Base-by-base conservation (phyloP, 23 red algal genomes). In the Agarophyton chilense region DNA sequence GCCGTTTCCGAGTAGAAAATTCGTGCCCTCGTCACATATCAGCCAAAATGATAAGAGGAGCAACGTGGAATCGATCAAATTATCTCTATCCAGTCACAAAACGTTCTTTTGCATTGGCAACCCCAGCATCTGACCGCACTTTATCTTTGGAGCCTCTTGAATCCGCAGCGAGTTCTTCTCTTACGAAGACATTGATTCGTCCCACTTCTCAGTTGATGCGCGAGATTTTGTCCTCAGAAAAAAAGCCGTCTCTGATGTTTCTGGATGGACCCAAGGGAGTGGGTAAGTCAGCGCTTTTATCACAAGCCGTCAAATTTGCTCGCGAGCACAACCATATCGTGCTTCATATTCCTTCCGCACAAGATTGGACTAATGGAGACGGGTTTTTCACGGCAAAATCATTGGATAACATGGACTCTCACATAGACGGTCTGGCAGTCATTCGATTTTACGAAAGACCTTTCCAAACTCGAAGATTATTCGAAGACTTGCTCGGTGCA, bases 401-500 rank as follows among this genome's bases (percentile, higher is more conserved):
- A 24, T 40, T 82, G 14, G 88, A 91, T 6, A 76, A 61, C 4
- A 72, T 81, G 76, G 77, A 91, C 10, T 40, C 67, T 53, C 29
- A 79, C 43, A 4, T 81, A n/a, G 76, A 91, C 35, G 88, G 88
- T 8, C 39, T 76, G 18, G 17, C 40, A 31, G 88, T 76, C 26
- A 50, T 91, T 45, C 52, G 88, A 61, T 82, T 44, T 34, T 91
- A 82, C 64, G 77, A 91, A 24, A 57, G 88, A 53, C 88, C 88
- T 28, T 0, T 10, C 21, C 74, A 91, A 57, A 91, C 58, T 32
- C 55, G 29, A 49, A 41, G 62, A 47, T 32, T 91, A 32, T 82
- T 91, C 36, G 52, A 82, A 42, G 60, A 68, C 58, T 51, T 91
- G n/a, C 74, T 91, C 1, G 26, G 58, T 52, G 76, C 77, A 9